These are phyloP conservation scores for Mimosa bimucronata DNA, from an alignment of 306 rosid genomes.

Conservation along the genomic window DNA sequence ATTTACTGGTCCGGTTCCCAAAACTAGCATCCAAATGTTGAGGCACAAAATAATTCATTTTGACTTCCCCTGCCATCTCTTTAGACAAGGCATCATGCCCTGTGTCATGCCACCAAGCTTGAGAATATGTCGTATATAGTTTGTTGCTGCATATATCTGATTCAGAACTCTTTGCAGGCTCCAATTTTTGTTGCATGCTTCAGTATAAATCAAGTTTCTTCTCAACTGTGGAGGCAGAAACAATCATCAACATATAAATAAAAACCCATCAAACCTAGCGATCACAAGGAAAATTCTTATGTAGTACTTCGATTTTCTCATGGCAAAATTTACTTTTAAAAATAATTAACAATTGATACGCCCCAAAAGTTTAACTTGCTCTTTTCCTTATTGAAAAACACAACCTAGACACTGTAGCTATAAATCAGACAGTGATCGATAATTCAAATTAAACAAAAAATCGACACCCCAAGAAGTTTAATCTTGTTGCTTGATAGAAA, in stretches of 20 bases:
- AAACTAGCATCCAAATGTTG: constrained; percentile 24
- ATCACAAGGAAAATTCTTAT: neutral
- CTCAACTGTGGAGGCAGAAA: constrained; percentile 3
- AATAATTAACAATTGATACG: neutral
- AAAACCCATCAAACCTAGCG: too few relatives aligned
- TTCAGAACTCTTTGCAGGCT: neutral
- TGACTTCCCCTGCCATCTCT: constrained; percentile 9
- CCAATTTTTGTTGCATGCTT: constrained; percentile 38
- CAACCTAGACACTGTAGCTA: neutral
- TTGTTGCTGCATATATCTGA: constrained; percentile 12
- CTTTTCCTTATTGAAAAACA: neutral
- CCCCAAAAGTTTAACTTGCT: neutral
- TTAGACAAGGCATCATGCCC: constrained; percentile 33
- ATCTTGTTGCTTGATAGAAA: neutral
- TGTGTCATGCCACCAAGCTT: constrained; percentile 39
- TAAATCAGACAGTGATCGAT: neutral
- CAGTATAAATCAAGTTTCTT: constrained; percentile 7
- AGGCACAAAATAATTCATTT: constrained; percentile 30
- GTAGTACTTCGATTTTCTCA: neutral
- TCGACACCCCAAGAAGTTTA: neutral
- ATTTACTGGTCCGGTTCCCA: constrained; percentile 10
- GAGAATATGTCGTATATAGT: neutral
- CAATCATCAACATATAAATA: neutral
- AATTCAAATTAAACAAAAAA: neutral
- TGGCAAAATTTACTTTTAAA: neutral